Conservation (phyloP, 2,329 filamentous ascomycete species). For the Botrytis porri region DNA sequence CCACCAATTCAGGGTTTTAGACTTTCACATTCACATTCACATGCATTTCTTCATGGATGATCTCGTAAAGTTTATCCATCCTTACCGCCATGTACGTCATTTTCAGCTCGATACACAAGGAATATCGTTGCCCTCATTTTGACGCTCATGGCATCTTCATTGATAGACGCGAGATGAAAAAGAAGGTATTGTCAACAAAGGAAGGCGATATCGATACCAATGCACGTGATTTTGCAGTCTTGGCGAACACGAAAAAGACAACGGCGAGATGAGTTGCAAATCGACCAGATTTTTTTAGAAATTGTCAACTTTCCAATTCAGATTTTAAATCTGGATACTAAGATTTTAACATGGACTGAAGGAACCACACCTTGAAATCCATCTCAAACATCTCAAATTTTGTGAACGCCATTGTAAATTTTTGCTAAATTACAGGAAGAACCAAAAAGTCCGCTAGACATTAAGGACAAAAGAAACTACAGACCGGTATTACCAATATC, state of each 20-base stretch:
- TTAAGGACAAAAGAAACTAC: neutral
- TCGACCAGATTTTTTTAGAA: neutral
- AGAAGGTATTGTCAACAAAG: neutral
- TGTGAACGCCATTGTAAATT: neutral
- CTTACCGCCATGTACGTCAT: slow-evolving; percentile 15
- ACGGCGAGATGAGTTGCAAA: neutral
- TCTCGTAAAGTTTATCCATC: neutral
- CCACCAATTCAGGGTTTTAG: slow-evolving; percentile 3
- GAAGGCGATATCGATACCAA: neutral
- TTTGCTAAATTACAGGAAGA: slow-evolving; percentile 16
- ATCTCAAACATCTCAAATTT: neutral
- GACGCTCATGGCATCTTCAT: neutral
- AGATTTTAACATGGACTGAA: too few species aligned
- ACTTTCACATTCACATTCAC: slow-evolving; percentile 6
- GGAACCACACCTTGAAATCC: neutral
- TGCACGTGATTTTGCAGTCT: neutral
- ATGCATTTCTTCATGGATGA: neutral
- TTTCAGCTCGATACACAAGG: neutral
- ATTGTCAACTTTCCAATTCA: neutral
- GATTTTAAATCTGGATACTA: neutral
- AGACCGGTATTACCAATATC: neutral
- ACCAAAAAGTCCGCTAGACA: neutral
- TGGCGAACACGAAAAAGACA: neutral
- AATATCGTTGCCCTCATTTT: neutral
- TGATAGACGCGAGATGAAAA: neutral